Evolutionary conservation across 2,329 filamentous ascomycete genomes (phyloP), one percentile per base, ranked within the genome.

Genomic region (Rhynchosporium agropyri): DNA sequence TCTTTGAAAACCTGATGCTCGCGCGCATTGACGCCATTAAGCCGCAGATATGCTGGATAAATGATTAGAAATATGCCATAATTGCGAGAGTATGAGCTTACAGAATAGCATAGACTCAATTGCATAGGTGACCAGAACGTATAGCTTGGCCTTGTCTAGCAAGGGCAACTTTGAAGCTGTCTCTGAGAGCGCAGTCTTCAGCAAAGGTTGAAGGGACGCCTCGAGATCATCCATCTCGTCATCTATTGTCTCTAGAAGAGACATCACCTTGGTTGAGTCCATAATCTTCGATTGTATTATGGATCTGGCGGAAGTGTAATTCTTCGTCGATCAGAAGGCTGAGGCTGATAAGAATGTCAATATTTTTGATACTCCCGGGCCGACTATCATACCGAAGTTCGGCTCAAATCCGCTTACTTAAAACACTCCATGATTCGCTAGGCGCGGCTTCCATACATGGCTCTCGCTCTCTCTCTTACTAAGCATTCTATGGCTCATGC

Each of bases 91-190:
- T n/a, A 6, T 13, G 13, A 12, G 74, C 85, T 67, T 77, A 92
- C 90, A 90, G 77, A 96, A 98, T 7, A 99, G 79, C 9, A 97
- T 80, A 0, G 93, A 96, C 73, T 98, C 94, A 67, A 99, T 88
- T 0, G 93, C 85, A 76, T 98, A 99, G 20, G 92, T 89, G 58
- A 89, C 83, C 26, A 96, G 81, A n/a, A 95, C 88, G 74, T 96
- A 92, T 64, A 97, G 86, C 78, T 98, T 97, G 7, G 95, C 92
- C 79, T 92, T 93, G 80, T 98, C 94, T 65, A 99, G 83, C n/a
- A 98, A 82, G 1, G 94, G 93, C 33, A 98, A 82, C 74, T 92
- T 92, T 61, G 86, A 88, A 4, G 91, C 86, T 62, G 86, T 84
- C 46, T 88, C 85, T 57, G 85, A 80, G 49, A 97, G 78, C 1